Percentiles rank a stretch among this genome's conserved stretches.
Conservation (phyloP, 495 filamentous ascomycete genomes). For the Penicillium riverlandense region DNA sequence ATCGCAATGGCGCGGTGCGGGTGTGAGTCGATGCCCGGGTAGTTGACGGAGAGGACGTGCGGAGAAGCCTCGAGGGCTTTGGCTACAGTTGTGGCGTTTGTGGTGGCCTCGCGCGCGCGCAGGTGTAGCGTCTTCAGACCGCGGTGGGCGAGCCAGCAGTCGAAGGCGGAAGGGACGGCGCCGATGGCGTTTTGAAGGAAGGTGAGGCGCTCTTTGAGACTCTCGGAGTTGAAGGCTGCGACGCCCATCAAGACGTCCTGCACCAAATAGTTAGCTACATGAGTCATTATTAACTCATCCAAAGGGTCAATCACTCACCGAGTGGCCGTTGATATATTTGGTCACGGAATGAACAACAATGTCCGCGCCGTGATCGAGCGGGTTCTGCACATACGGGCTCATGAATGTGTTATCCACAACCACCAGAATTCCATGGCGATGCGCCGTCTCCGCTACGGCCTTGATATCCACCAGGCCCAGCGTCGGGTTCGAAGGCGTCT, state of each 20-base stretch:
- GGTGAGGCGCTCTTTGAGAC: constrained; percentile 63
- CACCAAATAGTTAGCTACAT: constrained; percentile 10
- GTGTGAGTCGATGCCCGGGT: constrained; percentile 84
- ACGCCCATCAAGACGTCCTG: constrained; percentile 97
- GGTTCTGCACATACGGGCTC: constrained; percentile 93
- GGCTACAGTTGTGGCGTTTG: constrained; percentile 76
- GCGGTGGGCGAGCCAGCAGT: constrained; percentile 98
- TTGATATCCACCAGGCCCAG: constrained; percentile 86
- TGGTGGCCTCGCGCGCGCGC: constrained; percentile 73
- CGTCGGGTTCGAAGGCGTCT: constrained; percentile 91
- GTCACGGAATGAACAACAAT: constrained; percentile 99
- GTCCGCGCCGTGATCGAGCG: constrained; percentile 88
- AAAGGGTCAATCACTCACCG: constrained; percentile 29
- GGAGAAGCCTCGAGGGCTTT: constrained; percentile 69
- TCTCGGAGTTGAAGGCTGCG: constrained; percentile 86
- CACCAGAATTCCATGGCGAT: constrained; percentile 82
- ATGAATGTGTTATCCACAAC: constrained; percentile 99
- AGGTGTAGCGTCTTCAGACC: constrained; percentile 96
- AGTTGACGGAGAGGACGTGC: constrained; percentile 83
- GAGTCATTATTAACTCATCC: not conserved
- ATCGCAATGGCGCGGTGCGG: constrained; percentile 75
- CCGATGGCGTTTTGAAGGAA: constrained; percentile 98
- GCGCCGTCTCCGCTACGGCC: constrained; percentile 71
- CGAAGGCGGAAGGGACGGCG: constrained; percentile 88
- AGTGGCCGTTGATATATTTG: constrained; percentile 99